Percentiles rank a stretch among this genome's conserved stretches.
Evolutionary conservation across 2,329 filamentous ascomycete genomes (phyloP).

Genomic region (Plenodomus tracheiphilus): DNA sequence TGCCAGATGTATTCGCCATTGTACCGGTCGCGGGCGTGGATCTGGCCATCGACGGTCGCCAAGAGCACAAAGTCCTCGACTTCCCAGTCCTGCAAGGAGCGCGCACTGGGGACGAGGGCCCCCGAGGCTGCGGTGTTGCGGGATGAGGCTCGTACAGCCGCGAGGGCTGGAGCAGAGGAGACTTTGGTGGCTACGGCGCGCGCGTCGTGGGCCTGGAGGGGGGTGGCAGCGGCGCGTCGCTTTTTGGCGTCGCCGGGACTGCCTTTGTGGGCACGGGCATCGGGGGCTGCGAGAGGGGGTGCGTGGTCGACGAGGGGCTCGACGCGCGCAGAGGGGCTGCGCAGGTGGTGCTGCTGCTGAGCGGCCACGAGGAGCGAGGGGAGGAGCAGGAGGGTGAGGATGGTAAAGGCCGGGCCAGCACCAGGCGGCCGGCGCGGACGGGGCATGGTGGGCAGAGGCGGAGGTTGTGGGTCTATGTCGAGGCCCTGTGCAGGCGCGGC

Average conservation of each 20-base stretch:
- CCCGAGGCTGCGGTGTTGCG: slow-evolving; percentile 55
- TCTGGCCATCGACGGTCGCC: slow-evolving; percentile 98
- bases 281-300: slow-evolving; percentile 16
- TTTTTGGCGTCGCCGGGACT: slow-evolving; percentile 20
- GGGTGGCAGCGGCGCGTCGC: slow-evolving; percentile 30
- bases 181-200: slow-evolving; percentile 91
- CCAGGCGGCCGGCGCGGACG: slow-evolving; percentile 46
- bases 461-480: slow-evolving; percentile 17
- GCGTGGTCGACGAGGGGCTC: slow-evolving; percentile 28
- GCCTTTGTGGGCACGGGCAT: slow-evolving; percentile 12
- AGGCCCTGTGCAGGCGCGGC: slow-evolving; percentile 37
- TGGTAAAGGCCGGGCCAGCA: slow-evolving; percentile 42
- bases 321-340: slow-evolving; percentile 29
- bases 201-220: slow-evolving; percentile 63
- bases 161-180: slow-evolving; percentile 75
- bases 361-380: slow-evolving; percentile 42
- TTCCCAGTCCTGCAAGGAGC: slow-evolving; percentile 98
- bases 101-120: slow-evolving; percentile 71
- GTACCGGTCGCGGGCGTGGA: slow-evolving; percentile 87
- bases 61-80: slow-evolving; percentile 99
- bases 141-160: slow-evolving; percentile 93
- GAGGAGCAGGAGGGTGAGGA: slow-evolving; percentile 42
- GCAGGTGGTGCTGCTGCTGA: slow-evolving; percentile 47
- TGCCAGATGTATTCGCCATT: slow-evolving; percentile 86
- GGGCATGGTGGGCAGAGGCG: slow-evolving; percentile 30